Percentiles rank a stretch among this genome's conserved stretches.
phyloP scores from a whole-genome alignment of 345 rosid species.

The Dipteronia sinensis region DNA sequence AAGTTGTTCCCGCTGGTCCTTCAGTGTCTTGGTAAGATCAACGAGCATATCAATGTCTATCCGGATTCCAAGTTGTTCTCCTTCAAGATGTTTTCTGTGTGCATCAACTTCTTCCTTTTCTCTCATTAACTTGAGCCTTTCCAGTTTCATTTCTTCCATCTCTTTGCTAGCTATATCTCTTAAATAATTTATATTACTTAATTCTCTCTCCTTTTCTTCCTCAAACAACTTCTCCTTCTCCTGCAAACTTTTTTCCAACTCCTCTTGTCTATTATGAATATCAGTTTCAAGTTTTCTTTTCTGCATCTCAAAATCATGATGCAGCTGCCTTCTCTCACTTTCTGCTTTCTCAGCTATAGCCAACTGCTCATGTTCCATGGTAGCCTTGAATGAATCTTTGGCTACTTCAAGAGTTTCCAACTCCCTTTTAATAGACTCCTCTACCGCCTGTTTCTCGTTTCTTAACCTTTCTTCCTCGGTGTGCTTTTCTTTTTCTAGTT shows the following conservation, averaged over 20 bases:
- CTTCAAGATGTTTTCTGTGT: slow-evolving; percentile 74
- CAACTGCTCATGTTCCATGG: slow-evolving; percentile 73
- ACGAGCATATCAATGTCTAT: slow-evolving; percentile 86
- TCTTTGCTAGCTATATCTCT: slow-evolving; percentile 84
- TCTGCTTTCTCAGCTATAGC: slow-evolving; percentile 57
- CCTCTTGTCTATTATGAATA: slow-evolving; percentile 61
- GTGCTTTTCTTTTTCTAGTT: slow-evolving; percentile 58
- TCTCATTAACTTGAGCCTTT: slow-evolving; percentile 58
- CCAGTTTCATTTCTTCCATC: slow-evolving; percentile 80
- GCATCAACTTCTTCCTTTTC: slow-evolving; percentile 65
- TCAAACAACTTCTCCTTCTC: slow-evolving; percentile 63
- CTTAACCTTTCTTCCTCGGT: slow-evolving; percentile 73
- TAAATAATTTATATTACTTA: slow-evolving; percentile 65
- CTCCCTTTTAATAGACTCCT: slow-evolving; percentile 60
- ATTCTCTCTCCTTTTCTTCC: slow-evolving; percentile 81
- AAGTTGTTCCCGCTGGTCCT: slow-evolving; percentile 79
- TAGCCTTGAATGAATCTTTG: slow-evolving; percentile 66
- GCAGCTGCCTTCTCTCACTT: slow-evolving; percentile 75
- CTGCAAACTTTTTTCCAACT: slow-evolving; percentile 61
- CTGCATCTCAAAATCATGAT: slow-evolving; percentile 67
- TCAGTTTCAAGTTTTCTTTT: slow-evolving; percentile 72
- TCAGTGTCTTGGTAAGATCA: slow-evolving; percentile 69
- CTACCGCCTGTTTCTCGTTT: slow-evolving; percentile 57
- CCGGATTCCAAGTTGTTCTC: slow-evolving; percentile 76
- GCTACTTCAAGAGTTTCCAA: slow-evolving; percentile 66